Conservation (phyloP, 768 basidiomycete genomes). For the Leccinum truebloodii region DNA sequence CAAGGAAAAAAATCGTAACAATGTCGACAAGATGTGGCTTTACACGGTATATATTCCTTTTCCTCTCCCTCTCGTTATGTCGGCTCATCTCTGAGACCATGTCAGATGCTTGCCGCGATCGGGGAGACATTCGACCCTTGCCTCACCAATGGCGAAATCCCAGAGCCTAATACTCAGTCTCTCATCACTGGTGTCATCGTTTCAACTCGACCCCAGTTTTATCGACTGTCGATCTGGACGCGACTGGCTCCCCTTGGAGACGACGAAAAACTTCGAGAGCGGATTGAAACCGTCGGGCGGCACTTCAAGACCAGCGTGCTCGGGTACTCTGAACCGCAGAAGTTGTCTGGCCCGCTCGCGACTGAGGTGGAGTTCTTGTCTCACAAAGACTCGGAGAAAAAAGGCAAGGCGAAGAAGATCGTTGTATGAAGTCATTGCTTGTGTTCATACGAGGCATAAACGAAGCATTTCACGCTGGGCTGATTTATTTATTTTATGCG, state of each 20-base stretch:
- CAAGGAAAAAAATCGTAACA: slow-evolving; percentile 68
- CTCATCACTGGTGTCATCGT: slow-evolving; percentile 94
- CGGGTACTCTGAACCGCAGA: slow-evolving; percentile 73
- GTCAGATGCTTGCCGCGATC: slow-evolving; percentile 97
- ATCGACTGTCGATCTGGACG: slow-evolving; percentile 98
- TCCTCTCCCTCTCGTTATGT: neutral
- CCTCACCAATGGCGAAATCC: slow-evolving; percentile 48
- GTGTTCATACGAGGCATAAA: slow-evolving; percentile 18
- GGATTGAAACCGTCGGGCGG: slow-evolving; percentile 80
- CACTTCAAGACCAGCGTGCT: slow-evolving; percentile 93
- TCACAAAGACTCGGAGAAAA: slow-evolving; percentile 95
- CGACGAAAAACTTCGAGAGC: slow-evolving; percentile 66
- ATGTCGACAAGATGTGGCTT: slow-evolving; percentile 96
- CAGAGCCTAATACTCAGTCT: slow-evolving; percentile 50
- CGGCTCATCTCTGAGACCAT: slow-evolving; percentile 4
- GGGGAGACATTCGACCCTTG: slow-evolving; percentile 98
- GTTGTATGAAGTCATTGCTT: slow-evolving; percentile 47
- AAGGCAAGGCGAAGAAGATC: slow-evolving; percentile 85
- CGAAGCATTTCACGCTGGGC: slow-evolving; percentile 18
- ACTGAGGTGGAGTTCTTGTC: slow-evolving; percentile 95
- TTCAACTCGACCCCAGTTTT: slow-evolving; percentile 92
- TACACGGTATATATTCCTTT: slow-evolving; percentile 69
- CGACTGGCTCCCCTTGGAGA: slow-evolving; percentile 65
- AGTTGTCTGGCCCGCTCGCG: slow-evolving; percentile 81
- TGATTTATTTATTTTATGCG: slow-evolving; percentile 37